Percentiles rank a stretch among this genome's conserved stretches.
Evolutionary conservation across 78 protist genomes (phyloP).

Genomic region (Chrysochromulina tobinii): DNA sequence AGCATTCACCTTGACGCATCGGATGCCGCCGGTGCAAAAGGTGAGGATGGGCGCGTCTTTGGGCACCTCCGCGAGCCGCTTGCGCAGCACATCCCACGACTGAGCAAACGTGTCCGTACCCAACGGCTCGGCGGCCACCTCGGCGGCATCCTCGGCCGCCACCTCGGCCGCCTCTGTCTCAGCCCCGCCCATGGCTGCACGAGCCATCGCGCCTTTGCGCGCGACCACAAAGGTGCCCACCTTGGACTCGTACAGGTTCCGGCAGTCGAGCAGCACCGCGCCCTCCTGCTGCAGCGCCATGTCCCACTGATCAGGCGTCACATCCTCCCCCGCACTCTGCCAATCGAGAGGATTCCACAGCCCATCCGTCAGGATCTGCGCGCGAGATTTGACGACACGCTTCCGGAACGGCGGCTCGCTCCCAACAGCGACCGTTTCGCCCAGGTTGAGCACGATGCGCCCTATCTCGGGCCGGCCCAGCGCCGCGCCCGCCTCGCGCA

Average conservation of each 20-base stretch:
- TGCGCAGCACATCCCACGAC: not conserved
- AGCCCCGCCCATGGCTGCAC: too few species aligned
- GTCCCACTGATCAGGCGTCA: not conserved
- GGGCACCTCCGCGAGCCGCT: not conserved
- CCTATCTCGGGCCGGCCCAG: not conserved
- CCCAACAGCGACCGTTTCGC: not conserved
- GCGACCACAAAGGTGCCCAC: not conserved
- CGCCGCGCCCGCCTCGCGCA: not conserved
- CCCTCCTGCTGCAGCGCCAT: not conserved
- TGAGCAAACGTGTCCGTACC: not conserved
- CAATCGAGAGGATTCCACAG: not conserved
- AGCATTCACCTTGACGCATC: slow-evolving; percentile 19
- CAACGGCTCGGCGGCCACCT: not conserved
- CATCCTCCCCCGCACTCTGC: not conserved
- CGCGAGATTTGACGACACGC: not conserved
- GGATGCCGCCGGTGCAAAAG: slow-evolving; percentile 38
- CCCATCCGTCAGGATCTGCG: not conserved
- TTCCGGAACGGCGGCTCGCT: not conserved
- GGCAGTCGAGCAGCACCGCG: slow-evolving; percentile 23
- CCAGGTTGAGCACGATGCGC: not conserved
- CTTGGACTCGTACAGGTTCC: not conserved
- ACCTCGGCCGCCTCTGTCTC: too few species aligned
- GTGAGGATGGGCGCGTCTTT: not conserved
- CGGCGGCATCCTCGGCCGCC: too few species aligned
- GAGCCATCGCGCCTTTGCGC: too few species aligned